phyloP scores from a whole-genome alignment of 495 filamentous ascomycete genomes.

The Podospora conica region DNA sequence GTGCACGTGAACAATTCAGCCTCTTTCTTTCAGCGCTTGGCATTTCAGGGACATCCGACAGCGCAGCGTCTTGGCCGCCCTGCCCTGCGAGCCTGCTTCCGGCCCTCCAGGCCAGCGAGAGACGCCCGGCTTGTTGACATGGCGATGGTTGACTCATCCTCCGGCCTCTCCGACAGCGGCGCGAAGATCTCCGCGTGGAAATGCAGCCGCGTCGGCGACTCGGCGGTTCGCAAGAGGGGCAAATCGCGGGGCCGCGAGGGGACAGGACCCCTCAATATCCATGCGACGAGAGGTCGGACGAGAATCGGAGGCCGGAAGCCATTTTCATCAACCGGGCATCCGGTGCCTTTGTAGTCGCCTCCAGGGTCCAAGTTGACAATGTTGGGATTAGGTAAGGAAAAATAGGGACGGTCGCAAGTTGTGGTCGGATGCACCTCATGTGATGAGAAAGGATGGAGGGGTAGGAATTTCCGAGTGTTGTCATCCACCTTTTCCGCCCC shows the following conservation, averaged over 20 bases:
- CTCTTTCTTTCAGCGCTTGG: conserved; percentile 8
- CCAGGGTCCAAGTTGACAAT: not conserved
- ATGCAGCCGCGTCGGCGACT: too few species aligned
- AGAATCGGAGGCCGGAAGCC: not conserved
- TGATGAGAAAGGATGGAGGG: not conserved
- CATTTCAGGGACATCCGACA: not conserved
- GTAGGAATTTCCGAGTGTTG: too few species aligned
- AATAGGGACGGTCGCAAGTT: too few species aligned
- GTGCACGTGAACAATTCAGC: conserved; percentile 28
- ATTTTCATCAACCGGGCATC: not conserved
- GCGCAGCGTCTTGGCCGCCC: not conserved
- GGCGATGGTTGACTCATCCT: conserved; percentile 4
- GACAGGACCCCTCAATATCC: not conserved
- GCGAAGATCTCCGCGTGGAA: not conserved
- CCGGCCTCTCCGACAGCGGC: conserved; percentile 5
- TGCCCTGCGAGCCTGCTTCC: not conserved
- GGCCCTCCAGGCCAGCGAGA: too few species aligned
- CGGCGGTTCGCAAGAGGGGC: not conserved
- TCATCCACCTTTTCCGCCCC: not conserved
- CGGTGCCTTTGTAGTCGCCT: not conserved
- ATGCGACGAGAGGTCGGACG: too few species aligned
- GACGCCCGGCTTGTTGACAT: not conserved
- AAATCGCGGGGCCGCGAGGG: not conserved
- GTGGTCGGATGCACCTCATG: not conserved
- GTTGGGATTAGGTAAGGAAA: not conserved